Conservation (phyloP, 139 green algal genomes). For the Closterium sp. region DNA sequence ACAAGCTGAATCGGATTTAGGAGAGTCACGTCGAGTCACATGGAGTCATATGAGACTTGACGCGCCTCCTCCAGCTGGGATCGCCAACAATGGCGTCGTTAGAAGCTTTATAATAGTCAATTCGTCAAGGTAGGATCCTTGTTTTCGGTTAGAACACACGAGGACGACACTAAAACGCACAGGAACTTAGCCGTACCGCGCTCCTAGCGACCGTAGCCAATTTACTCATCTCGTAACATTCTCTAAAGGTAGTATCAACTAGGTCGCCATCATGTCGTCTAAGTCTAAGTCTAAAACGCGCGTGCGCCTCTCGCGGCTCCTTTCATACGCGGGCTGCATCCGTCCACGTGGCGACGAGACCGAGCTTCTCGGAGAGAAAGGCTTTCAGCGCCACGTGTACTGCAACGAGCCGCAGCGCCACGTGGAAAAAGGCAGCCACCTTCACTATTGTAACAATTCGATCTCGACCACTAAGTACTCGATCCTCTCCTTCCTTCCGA, state of each 20-base stretch:
- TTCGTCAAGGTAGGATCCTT: neutral
- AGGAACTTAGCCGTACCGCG: neutral
- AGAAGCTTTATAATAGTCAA: no score
- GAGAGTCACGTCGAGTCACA: no score
- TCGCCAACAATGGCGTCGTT: no score
- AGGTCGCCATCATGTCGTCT: neutral
- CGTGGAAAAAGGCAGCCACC: neutral
- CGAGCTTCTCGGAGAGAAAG: neutral
- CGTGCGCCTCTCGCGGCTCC: constrained; percentile 5
- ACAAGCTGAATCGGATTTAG: no score
- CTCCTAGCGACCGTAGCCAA: no score
- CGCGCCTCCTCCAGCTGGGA: no score
- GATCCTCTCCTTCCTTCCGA: constrained; percentile 73
- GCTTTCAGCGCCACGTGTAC: constrained; percentile 24
- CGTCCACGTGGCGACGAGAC: neutral
- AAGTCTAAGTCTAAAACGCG: neutral
- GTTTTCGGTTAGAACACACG: neutral
- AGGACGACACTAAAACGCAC: neutral
- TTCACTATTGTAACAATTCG: constrained; percentile 53
- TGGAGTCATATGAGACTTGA: no score
- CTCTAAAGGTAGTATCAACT: neutral
- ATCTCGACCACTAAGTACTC: constrained; percentile 80
- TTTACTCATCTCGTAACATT: neutral
- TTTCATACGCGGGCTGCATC: neutral
- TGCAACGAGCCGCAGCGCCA: constrained; percentile 39